A percentile compares a stretch with the other conserved stretches of the same genome.
Evolutionary conservation across 2,329 filamentous ascomycete genomes (phyloP).

Genomic region (Keithomyces neogunnii): DNA sequence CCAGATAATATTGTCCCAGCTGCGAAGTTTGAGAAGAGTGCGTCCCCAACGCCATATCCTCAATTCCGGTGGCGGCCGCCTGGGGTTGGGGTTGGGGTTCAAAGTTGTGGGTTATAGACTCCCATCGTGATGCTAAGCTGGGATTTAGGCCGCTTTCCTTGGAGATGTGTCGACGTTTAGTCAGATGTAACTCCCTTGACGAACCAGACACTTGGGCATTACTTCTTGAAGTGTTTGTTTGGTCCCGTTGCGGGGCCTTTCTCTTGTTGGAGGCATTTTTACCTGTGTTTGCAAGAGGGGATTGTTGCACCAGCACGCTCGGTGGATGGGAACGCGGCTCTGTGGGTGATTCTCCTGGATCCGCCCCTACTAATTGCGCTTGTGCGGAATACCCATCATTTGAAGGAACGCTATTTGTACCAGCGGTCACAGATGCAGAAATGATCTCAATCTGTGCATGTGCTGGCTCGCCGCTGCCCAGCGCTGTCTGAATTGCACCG

Average conservation of each 20-base stretch:
- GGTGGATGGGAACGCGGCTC: not conserved
- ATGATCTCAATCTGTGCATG: not conserved
- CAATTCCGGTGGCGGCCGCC: not conserved
- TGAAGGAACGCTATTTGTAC: not conserved
- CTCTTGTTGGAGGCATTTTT: conserved; percentile 2
- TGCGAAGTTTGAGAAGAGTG: not conserved
- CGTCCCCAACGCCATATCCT: not conserved
- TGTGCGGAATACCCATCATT: not conserved
- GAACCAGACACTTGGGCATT: not conserved
- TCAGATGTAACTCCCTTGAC: not conserved
- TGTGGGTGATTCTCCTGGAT: not conserved
- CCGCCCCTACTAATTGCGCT: not conserved
- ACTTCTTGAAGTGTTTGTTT: not conserved
- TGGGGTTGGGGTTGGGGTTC: not conserved
- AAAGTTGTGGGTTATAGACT: not conserved
- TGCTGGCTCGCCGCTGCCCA: not conserved
- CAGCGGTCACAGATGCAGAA: not conserved
- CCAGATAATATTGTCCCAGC: conserved; percentile 2
- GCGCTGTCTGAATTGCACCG: not conserved
- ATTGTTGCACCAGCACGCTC: not conserved
- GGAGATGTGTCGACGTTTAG: conserved; percentile 1
- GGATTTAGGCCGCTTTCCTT: not conserved
- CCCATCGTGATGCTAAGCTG: not conserved
- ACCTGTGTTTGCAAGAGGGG: not conserved
- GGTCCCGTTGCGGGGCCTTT: not conserved